Conservation (phyloP, 2,329 filamentous ascomycete genomes). For the Pseudophaeomoniella oleicola region DNA sequence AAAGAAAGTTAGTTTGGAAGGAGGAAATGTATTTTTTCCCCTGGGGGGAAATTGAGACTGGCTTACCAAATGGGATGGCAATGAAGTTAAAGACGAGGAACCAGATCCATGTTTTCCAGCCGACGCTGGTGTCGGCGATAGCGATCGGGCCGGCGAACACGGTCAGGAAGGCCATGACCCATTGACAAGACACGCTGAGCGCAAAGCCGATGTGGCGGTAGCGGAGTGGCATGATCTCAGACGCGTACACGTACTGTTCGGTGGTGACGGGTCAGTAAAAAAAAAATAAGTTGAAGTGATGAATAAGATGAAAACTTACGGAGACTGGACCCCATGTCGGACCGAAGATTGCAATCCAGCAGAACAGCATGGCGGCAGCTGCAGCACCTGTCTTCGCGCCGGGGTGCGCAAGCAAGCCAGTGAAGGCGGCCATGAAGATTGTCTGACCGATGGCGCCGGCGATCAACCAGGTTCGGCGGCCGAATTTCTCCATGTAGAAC, state of each 20-base stretch:
- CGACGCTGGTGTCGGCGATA: constrained; percentile 12
- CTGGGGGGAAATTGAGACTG: background rate
- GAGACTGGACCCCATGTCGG: constrained; percentile 16
- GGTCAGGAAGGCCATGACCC: constrained; percentile 21
- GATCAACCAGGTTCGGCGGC: constrained; percentile 15
- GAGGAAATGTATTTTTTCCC: too few species aligned
- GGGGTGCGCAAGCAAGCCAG: constrained; percentile 8
- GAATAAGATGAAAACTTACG: background rate
- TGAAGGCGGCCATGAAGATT: constrained; percentile 14
- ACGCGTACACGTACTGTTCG: constrained; percentile 18
- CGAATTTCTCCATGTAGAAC: constrained; percentile 14
- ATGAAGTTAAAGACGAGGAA: constrained; percentile 17
- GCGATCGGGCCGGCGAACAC: constrained; percentile 21
- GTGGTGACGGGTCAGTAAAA: constrained; percentile 2
- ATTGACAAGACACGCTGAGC: constrained; percentile 17
- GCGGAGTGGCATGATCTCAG: constrained; percentile 19
- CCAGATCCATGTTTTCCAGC: constrained; percentile 16
- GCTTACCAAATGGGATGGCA: constrained; percentile 13
- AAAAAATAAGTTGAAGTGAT: background rate
- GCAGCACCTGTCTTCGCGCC: constrained; percentile 11
- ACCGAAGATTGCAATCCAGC: constrained; percentile 17
- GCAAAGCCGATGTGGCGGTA: constrained; percentile 19
- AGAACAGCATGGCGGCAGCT: constrained; percentile 17
- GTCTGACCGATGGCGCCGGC: constrained; percentile 2
- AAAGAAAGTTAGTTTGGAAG: too few species aligned